Conservation (phyloP, 1,284 basidiomycete genomes). For the Naganishia liquefaciens region DNA sequence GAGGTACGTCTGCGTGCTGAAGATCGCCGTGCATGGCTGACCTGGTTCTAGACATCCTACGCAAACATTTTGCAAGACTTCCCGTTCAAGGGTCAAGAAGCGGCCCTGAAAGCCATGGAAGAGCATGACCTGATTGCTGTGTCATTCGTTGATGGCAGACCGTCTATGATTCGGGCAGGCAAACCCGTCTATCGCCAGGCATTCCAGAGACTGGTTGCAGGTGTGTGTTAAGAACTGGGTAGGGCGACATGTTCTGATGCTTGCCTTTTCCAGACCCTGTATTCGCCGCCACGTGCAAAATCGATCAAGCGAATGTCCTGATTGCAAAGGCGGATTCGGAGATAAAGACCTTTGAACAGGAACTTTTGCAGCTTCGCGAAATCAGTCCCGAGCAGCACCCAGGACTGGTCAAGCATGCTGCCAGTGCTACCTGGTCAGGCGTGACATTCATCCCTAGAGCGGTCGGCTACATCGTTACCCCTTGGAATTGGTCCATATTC, state of each 20-base stretch:
- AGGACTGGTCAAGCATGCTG: background rate
- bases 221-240: slow-evolving; percentile 54
- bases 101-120: slow-evolving; percentile 78
- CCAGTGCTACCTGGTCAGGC: background rate
- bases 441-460: background rate
- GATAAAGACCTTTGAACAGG: slow-evolving; percentile 72
- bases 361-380: slow-evolving; percentile 67
- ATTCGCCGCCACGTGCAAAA: slow-evolving; percentile 80
- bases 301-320: slow-evolving; percentile 72
- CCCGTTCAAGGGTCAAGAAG: slow-evolving; percentile 90
- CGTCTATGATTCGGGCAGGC: slow-evolving; percentile 79
- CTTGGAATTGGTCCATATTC: slow-evolving; percentile 17
- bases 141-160: slow-evolving; percentile 74
- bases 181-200: slow-evolving; percentile 86
- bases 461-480: background rate
- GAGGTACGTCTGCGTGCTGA: slow-evolving; percentile 60
- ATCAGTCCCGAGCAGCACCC: slow-evolving; percentile 53
- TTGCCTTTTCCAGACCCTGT: slow-evolving; percentile 63
- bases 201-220: slow-evolving; percentile 75
- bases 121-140: slow-evolving; percentile 85
- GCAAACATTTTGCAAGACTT: slow-evolving; percentile 77
- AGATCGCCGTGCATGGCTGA: background rate
- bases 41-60: slow-evolving; percentile 66
- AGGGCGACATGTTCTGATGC: background rate
- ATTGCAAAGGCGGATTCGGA: slow-evolving; percentile 68